Base-by-base conservation (phyloP, 2,329 filamentous ascomycete genomes). In the Stemphylium lycopersici region DNA sequence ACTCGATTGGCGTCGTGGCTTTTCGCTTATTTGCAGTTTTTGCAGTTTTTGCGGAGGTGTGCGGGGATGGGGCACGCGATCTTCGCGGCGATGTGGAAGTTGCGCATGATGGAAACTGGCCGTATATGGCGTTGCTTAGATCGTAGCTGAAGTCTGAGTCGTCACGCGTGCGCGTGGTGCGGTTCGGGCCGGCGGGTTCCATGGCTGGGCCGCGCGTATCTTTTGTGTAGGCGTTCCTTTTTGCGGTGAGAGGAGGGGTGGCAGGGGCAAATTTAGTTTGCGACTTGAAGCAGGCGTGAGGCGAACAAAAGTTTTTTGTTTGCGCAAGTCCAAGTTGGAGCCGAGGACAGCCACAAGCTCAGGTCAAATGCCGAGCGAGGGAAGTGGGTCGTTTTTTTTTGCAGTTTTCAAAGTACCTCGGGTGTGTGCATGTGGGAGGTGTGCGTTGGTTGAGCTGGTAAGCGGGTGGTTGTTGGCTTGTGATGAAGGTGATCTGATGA, bases 401-500 rank as follows among this genome's bases (percentile, higher is more conserved):
- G 53, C 48, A 45, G 46, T 32, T 13, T 43, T 39, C 26, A 48
- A 31, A 42, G 22, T n/a, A 37, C 49, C 26, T 26, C 15, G 55
- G 33, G 38, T n/a, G 48, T 42, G 18, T 37, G 47, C 47, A 26
- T 55, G 34, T 26, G 18, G 3, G 16, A 22, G 18, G 26, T 22
- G 34, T 31, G n/a, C 24, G 46, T 44, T 44, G 38, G 15, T 29
- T 29, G 29, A 41, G n/a, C n/a, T 41, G 26, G 47, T 48, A 61
- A 54, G 59, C 65, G 63, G 68, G 59, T 65, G 70, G 65, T 67
- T 69, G 66, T 55, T 61, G 52, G 58, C 48, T 58, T 47, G 49
- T 57, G 50, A 46, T 55, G 58, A 16, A 22, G 26, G 67, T 70
- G 63, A 70, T 63, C 38, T 55, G 59, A 68, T 70, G 70, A 72